These are phyloP conservation scores for Phanerochaete sordida DNA, from an alignment of 768 basidiomycete species.

Conservation along the genomic window DNA sequence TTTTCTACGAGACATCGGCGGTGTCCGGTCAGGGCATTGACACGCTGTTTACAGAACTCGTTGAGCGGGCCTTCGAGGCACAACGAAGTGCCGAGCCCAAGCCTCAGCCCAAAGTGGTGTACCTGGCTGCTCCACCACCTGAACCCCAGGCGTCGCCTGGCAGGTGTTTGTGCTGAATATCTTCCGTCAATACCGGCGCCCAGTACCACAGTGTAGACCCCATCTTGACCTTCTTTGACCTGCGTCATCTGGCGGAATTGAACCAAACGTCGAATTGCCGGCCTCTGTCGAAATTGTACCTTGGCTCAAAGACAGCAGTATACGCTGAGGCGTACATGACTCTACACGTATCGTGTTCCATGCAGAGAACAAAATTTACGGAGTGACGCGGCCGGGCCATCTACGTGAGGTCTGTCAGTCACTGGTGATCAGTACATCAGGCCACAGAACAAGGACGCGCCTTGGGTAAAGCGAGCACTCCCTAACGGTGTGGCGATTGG, in stretches of 20 bases:
- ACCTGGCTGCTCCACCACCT: too few relatives aligned
- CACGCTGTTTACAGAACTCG: constrained; percentile 73
- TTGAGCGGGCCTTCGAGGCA: constrained; percentile 79
- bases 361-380: constrained; percentile 36
- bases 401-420: constrained; percentile 32
- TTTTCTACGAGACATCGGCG: constrained; percentile 91
- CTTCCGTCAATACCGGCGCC: too few relatives aligned
- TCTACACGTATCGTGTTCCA: background rate
- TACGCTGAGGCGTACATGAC: background rate
- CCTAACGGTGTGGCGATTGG: constrained; percentile 85
- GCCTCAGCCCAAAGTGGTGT: too few relatives aligned
- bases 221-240: too few relatives aligned
- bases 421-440: background rate
- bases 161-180: too few relatives aligned
- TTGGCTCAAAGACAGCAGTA: too few relatives aligned
- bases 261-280: too few relatives aligned
- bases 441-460: constrained; percentile 31
- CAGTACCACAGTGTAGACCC: too few relatives aligned
- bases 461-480: constrained; percentile 94
- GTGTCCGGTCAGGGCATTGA: constrained; percentile 85
- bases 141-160: too few relatives aligned
- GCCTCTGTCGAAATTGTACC: too few relatives aligned
- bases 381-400: constrained; percentile 86
- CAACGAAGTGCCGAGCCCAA: too few relatives aligned
- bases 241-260: too few relatives aligned